phyloP scores from a whole-genome alignment of 2,329 filamentous ascomycete genomes.

The Pyricularia sp. region DNA sequence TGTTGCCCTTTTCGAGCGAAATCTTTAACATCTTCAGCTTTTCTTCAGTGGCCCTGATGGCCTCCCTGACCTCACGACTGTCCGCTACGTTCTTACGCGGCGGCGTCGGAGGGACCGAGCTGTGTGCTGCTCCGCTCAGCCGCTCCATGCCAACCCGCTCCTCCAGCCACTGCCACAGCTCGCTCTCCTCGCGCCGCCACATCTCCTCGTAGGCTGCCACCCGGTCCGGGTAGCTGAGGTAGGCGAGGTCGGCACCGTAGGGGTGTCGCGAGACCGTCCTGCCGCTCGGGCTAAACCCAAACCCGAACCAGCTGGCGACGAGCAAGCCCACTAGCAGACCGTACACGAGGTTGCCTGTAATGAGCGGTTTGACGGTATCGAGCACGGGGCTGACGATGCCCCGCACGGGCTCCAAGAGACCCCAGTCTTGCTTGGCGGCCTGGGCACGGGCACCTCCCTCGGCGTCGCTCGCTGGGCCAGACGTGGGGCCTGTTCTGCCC shows the following conservation, averaged over 20 bases:
- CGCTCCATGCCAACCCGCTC: slow-evolving; percentile 69
- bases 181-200: slow-evolving; percentile 79
- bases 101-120: slow-evolving; percentile 7
- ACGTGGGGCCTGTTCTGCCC: slow-evolving; percentile 35
- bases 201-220: slow-evolving; percentile 85
- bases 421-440: slow-evolving; percentile 52
- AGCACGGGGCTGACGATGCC: slow-evolving; percentile 59
- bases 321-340: slow-evolving; percentile 64
- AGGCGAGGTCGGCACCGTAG: slow-evolving; percentile 25
- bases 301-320: slow-evolving; percentile 65
- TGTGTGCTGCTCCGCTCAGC: slow-evolving; percentile 29
- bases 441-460: slow-evolving; percentile 30
- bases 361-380: slow-evolving; percentile 59
- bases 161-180: slow-evolving; percentile 90
- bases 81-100: slow-evolving; percentile 40
- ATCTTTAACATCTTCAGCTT: slow-evolving; percentile 68
- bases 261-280: slow-evolving; percentile 19
- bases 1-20: slow-evolving; percentile 48
- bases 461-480: slow-evolving; percentile 28
- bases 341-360: slow-evolving; percentile 71
- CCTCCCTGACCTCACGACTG: slow-evolving; percentile 66
- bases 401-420: slow-evolving; percentile 69
- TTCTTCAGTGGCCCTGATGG: slow-evolving; percentile 80
- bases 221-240: slow-evolving; percentile 47
- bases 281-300: slow-evolving; percentile 32